A percentile compares a stretch with the other conserved stretches of the same genome.
phyloP scores from a whole-genome alignment of 306 rosid genomes.

The Gastrolobium bilobum region DNA sequence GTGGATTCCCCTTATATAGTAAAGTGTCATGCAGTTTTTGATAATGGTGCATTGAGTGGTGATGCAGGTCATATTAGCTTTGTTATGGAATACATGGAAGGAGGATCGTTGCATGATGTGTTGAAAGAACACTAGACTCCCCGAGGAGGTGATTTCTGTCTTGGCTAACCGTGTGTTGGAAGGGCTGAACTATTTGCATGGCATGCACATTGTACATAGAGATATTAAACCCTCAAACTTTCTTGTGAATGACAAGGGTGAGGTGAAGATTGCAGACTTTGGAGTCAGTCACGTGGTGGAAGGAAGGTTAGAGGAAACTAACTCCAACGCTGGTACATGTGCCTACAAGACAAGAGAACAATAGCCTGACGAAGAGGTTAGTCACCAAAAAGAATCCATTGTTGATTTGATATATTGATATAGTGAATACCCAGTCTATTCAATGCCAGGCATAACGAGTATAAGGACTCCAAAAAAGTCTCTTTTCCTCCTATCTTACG shows the following conservation, averaged over 20 bases:
- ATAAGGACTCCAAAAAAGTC: too few species aligned
- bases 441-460: too few species aligned
- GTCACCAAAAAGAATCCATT: too few species aligned
- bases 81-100: conserved; percentile 74
- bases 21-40: conserved; percentile 63
- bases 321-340: conserved; percentile 58
- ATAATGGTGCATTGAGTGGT: conserved; percentile 28
- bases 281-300: conserved; percentile 65
- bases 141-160: conserved; percentile 56
- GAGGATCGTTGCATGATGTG: conserved; percentile 69
- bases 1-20: conserved; percentile 65
- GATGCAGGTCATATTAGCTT: conserved; percentile 50
- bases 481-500: too few species aligned
- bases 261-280: conserved; percentile 82
- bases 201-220: conserved; percentile 70
- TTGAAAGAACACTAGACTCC: conserved; percentile 48
- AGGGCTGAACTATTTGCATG: conserved; percentile 67
- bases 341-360: conserved; percentile 80
- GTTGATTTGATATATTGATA: too few species aligned
- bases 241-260: conserved; percentile 60
- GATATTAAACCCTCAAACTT: conserved; percentile 80
- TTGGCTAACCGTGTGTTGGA: conserved; percentile 60
- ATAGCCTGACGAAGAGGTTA: too few species aligned
- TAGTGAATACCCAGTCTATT: too few species aligned
- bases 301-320: conserved; percentile 23